phyloP scores from a whole-genome alignment of 495 filamentous ascomycete species.

The Annulohypoxylon bovei region DNA sequence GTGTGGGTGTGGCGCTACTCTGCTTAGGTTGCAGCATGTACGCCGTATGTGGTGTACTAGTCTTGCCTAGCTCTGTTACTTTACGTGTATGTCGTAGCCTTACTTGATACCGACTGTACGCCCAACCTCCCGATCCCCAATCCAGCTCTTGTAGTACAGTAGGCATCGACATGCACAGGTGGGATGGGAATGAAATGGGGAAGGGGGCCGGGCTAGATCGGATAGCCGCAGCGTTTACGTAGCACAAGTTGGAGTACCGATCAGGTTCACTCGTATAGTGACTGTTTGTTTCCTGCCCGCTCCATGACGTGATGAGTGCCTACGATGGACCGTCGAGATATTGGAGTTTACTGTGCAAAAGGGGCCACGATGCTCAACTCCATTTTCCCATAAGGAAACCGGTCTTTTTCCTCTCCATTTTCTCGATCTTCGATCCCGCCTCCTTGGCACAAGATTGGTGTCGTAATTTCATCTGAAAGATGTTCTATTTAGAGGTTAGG shows the following conservation, averaged over 20 bases:
- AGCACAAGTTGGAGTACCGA: constrained; percentile 17
- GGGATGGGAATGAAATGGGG: not conserved
- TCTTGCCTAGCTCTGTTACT: not conserved
- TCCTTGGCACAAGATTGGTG: constrained; percentile 27
- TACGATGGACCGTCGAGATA: not conserved
- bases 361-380: not conserved
- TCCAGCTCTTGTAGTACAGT: not conserved
- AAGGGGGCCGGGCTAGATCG: constrained; percentile 15
- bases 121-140: constrained; percentile 12
- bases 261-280: not conserved
- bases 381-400: not conserved
- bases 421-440: not conserved
- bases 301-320: constrained; percentile 19
- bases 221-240: constrained; percentile 31
- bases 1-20: constrained; percentile 30
- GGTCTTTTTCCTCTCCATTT: not conserved
- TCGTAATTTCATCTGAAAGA: constrained; percentile 16
- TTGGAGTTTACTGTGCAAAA: not conserved
- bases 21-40: not conserved
- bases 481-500: not conserved
- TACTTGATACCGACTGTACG: not conserved
- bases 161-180: not conserved
- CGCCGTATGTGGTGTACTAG: constrained; percentile 25
- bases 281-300: not conserved
- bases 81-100: constrained; percentile 10